A percentile compares a stretch with the other conserved stretches of the same genome.
Conservation (phyloP, 352 stramenopile species). For the Phytophthora lateralis region DNA sequence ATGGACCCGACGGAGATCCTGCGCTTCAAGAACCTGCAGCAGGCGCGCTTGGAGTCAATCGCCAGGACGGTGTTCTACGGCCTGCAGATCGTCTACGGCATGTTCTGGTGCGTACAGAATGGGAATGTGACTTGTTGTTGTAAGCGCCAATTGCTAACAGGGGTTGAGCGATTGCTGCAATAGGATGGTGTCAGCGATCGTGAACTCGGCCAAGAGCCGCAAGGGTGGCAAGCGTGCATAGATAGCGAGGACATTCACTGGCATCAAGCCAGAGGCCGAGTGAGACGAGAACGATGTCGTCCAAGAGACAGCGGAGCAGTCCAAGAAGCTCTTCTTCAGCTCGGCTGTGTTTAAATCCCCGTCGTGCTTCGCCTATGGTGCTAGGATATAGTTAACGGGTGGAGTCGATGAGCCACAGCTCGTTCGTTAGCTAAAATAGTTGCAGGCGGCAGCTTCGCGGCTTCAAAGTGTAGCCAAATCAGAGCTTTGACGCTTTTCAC, state of each 20-base stretch:
- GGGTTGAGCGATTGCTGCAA: not conserved
- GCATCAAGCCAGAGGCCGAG: not conserved
- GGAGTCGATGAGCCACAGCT: constrained; percentile 8
- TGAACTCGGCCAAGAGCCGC: constrained; percentile 64
- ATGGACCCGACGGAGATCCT: constrained; percentile 88
- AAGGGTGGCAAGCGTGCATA: constrained; percentile 48
- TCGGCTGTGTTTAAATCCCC: constrained; percentile 1
- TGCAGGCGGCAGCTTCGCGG: no score
- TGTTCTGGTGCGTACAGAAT: constrained; percentile 75
- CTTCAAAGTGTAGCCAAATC: constrained; percentile 15
- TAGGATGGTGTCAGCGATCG: constrained; percentile 89
- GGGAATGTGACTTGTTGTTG: not conserved
- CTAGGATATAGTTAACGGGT: constrained; percentile 9
- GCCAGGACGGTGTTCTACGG: constrained; percentile 88
- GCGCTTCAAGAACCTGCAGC: constrained; percentile 86
- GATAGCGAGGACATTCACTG: constrained; percentile 14
- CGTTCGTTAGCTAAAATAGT: not conserved
- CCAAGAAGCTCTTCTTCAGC: not conserved
- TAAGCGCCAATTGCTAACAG: not conserved
- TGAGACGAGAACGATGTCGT: not conserved
- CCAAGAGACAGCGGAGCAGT: not conserved
- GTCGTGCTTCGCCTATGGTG: not conserved
- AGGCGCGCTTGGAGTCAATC: constrained; percentile 79
- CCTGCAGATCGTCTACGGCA: constrained; percentile 89
- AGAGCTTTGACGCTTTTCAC: not conserved